Conservation (phyloP, 2,329 filamentous ascomycete genomes). For the Aspergillus sp. region DNA sequence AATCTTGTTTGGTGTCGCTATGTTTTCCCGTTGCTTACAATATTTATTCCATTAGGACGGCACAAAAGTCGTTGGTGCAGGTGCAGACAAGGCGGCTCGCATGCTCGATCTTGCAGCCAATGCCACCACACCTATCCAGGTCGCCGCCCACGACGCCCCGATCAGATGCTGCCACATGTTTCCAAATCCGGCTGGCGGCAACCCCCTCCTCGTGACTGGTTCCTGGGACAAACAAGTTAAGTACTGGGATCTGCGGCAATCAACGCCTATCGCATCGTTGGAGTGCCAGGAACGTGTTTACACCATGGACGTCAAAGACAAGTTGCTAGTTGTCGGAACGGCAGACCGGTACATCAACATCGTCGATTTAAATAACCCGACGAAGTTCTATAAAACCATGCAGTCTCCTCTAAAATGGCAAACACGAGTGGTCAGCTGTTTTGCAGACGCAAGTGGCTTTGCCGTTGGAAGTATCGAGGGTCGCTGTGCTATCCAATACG, state of each 20-base stretch:
- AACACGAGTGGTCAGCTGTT: constrained; percentile 92
- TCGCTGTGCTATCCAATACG: constrained; percentile 95
- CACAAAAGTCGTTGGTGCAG: constrained; percentile 80
- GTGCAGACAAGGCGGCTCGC: constrained; percentile 87
- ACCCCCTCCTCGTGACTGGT: constrained; percentile 84
- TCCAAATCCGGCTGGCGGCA: constrained; percentile 55
- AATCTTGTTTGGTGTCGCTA: background rate
- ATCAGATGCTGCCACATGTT: constrained; percentile 79
- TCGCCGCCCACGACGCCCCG: constrained; percentile 81
- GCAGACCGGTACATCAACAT: constrained; percentile 97
- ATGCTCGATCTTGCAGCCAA: constrained; percentile 72
- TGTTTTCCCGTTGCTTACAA: constrained; percentile 1
- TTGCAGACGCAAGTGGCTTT: constrained; percentile 86
- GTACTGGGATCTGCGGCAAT: constrained; percentile 57
- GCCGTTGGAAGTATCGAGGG: constrained; percentile 96
- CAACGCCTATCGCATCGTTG: constrained; percentile 46
- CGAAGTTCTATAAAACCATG: constrained; percentile 91
- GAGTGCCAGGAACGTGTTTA: constrained; percentile 63
- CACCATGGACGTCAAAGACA: constrained; percentile 85
- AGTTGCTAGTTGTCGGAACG: constrained; percentile 86
- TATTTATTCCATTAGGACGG: constrained; percentile 68
- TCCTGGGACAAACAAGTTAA: constrained; percentile 60
- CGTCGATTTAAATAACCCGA: constrained; percentile 83
- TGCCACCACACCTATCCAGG: constrained; percentile 61
- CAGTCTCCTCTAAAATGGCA: constrained; percentile 98